Percentiles rank a stretch among this genome's conserved stretches.
These are phyloP conservation scores for Hypomontagnella monticulosa DNA, from an alignment of 495 filamentous ascomycete species.

Conservation along the genomic window DNA sequence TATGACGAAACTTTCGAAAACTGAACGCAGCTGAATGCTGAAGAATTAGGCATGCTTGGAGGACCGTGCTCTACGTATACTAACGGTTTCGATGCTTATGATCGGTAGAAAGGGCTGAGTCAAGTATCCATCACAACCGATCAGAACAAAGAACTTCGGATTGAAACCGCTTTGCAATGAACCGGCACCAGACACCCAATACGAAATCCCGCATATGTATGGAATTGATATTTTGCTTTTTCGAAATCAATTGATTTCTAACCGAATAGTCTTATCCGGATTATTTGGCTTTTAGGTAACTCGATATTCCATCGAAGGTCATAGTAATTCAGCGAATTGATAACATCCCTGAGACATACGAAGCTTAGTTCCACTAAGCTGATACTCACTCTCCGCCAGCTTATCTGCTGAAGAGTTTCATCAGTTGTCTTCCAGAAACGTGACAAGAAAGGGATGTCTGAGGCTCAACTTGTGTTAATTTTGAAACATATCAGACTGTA, in stretches of 20 bases:
- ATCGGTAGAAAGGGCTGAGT: background rate
- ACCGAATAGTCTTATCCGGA: background rate
- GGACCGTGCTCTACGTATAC: background rate
- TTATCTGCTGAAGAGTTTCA: constrained; percentile 22
- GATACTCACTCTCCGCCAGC: background rate
- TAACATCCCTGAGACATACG: constrained; percentile 2
- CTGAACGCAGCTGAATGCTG: constrained; percentile 7
- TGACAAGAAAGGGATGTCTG: constrained; percentile 25
- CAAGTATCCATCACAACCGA: background rate
- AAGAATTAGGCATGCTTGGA: background rate
- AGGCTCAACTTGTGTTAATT: constrained; percentile 25
- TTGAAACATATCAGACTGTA: constrained; percentile 39
- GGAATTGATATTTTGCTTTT: background rate
- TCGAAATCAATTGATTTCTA: constrained; percentile 2
- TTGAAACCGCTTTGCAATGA: background rate
- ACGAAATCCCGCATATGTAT: background rate
- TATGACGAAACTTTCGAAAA: constrained; percentile 6
- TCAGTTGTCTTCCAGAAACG: constrained; percentile 3
- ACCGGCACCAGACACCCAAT: background rate
- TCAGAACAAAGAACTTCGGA: background rate
- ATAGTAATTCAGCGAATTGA: background rate
- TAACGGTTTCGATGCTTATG: background rate
- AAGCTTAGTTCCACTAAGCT: constrained; percentile 4
- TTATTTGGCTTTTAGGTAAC: constrained; percentile 2
- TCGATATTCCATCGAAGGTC: constrained; percentile 11